These are phyloP conservation scores for Bonia amplexicaulis DNA, from an alignment of 176 grass and related monocot genomes.

Conservation along the genomic window DNA sequence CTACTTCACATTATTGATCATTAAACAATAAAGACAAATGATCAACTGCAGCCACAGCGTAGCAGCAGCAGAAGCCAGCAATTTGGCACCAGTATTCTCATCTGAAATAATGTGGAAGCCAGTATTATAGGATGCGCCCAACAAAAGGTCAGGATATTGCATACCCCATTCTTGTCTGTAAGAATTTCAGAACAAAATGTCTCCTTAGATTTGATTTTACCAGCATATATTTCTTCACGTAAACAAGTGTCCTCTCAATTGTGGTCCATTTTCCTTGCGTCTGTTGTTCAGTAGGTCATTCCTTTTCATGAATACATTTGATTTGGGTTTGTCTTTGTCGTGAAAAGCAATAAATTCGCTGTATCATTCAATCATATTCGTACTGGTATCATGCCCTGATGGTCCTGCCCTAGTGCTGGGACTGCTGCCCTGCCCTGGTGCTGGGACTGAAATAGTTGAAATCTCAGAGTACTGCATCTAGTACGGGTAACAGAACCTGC, in stretches of 20 bases:
- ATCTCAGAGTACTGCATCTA: slow-evolving; percentile 20
- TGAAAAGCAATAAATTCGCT: background rate
- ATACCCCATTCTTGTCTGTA: background rate
- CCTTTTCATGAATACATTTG: background rate
- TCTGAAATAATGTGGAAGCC: background rate
- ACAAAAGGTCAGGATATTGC: background rate
- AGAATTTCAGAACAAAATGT: background rate
- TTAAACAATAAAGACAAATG: background rate
- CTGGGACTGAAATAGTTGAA: background rate
- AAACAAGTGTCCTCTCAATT: background rate
- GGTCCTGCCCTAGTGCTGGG: background rate
- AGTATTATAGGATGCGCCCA: background rate
- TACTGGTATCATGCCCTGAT: slow-evolving; percentile 1
- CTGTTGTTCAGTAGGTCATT: background rate
- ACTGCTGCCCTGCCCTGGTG: background rate
- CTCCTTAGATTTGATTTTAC: background rate
- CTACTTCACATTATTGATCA: background rate
- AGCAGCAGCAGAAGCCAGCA: background rate
- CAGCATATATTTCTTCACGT: background rate
- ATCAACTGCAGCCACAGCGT: background rate
- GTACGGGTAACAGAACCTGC: slow-evolving; percentile 1
- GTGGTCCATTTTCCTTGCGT: background rate
- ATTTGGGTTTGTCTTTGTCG: background rate
- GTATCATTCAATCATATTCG: slow-evolving; percentile 2
- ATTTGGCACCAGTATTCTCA: background rate